These are phyloP conservation scores for Blastobotrys mokoenaii DNA, from an alignment of 805 yeast genomes.

Conservation along the genomic window DNA sequence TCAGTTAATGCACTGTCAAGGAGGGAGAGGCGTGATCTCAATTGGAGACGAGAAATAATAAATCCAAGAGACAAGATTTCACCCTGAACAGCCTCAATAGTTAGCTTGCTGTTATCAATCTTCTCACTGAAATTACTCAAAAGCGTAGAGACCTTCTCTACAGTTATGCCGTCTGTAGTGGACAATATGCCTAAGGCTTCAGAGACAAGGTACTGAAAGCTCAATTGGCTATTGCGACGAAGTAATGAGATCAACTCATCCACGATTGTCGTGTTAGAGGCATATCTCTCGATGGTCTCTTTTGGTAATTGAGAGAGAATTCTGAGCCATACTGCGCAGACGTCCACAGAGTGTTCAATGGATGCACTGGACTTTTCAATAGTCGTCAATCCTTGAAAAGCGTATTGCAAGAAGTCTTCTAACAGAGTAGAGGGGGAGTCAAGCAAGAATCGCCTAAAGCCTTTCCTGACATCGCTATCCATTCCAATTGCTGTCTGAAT, in stretches of 20 bases:
- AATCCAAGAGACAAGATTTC: constrained; percentile 33
- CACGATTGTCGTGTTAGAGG: neutral
- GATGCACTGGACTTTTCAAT: neutral
- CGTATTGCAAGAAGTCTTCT: constrained; percentile 24
- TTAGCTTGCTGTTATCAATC: constrained; percentile 3
- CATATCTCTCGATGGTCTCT: constrained; percentile 4
- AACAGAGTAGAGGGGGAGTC: neutral
- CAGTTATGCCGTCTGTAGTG: constrained; percentile 3
- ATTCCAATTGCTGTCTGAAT: constrained; percentile 59
- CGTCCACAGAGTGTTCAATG: neutral
- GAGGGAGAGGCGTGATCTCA: neutral
- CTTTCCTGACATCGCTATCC: constrained; percentile 44
- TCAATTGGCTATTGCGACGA: no score
- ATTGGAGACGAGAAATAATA: constrained; percentile 30
- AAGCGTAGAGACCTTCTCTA: neutral
- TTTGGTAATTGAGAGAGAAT: constrained; percentile 17
- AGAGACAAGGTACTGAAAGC: constrained; percentile 1
- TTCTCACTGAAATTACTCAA: constrained; percentile 1
- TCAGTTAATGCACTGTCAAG: neutral
- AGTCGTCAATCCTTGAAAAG: constrained; percentile 29
- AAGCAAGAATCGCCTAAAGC: constrained; percentile 21
- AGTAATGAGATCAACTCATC: neutral
- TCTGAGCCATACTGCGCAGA: constrained; percentile 11
- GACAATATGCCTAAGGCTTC: constrained; percentile 32
- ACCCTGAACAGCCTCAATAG: constrained; percentile 10